Evolutionary conservation across 768 basidiomycete species (phyloP), one percentile per base, ranked within the genome.

Genomic region (Leucogyrophana mollusca): DNA sequence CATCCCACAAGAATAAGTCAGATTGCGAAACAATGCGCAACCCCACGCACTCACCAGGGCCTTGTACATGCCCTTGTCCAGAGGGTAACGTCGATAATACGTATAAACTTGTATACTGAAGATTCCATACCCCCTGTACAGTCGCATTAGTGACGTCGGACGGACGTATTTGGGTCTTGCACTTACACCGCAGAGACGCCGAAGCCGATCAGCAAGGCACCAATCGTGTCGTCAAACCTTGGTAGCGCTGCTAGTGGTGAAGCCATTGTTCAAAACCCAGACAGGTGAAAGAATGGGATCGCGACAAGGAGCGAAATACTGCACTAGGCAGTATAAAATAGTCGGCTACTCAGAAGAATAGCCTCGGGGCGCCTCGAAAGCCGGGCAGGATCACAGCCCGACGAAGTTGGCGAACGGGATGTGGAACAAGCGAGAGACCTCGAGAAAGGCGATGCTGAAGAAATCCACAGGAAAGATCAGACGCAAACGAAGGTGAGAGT

Each of bases 171-270:
- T 9, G 2, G 6, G 6, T 21, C 4, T 32, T 51, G 14, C 11
- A 56, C 69, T 53, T 38, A 58, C 72, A 60, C 39, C 33, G 61
- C 55, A n/a, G 84, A 76, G 33, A 72, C 61, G 1, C 75, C 72
- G 50, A 82, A 82, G 24, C 84, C 84, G 37, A 83, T 56, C 51
- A 83, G 74, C 35, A 77, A 62, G 14, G 83, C 82, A 27, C 84
- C 84, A 13, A 85, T 71, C 1, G 83, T 84, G 54, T 68, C 73
- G 57, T 70, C 60, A 43, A 76, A 54, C 33, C 35, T 58, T 11
- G 53, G 36, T 40, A 39, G 9, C 21, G 30, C 1, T 11, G 17
- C 14, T 9, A n/a, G 18, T 16, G 23, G 35, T 27, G 17, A 9
- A n/a, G 9, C 6, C 65, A 66, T 64, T 22, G 45, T 32, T 45